These are phyloP conservation scores for Fagopyrum esculentum DNA, from an alignment of 148 eudicot genomes.

Conservation along the genomic window DNA sequence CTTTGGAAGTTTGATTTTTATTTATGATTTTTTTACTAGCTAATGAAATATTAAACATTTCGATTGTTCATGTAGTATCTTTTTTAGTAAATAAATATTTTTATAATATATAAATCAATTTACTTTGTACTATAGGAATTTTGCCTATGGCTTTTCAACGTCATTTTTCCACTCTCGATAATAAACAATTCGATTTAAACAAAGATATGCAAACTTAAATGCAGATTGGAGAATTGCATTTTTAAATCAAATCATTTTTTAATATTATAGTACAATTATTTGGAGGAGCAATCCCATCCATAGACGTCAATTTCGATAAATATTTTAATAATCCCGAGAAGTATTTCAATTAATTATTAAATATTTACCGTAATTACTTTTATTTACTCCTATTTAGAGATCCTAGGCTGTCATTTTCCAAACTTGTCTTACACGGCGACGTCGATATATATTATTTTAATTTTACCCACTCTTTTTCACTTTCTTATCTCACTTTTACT, in stretches of 20 bases:
- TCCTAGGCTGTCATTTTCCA: neutral
- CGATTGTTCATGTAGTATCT: too few relatives aligned
- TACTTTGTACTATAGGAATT: neutral
- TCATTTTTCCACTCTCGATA: neutral
- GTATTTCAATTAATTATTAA: neutral
- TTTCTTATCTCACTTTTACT: neutral
- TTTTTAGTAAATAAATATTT: neutral
- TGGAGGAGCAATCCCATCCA: slow-evolving; percentile 3
- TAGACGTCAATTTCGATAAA: slow-evolving; percentile 2
- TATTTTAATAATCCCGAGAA: neutral
- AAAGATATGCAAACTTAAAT: neutral
- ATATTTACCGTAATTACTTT: neutral
- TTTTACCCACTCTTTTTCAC: neutral
- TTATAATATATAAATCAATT: neutral
- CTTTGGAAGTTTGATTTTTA: too few relatives aligned
- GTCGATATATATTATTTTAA: neutral
- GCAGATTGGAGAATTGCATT: neutral
- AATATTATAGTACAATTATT: neutral
- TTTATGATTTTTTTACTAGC: too few relatives aligned
- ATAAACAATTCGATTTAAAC: neutral
- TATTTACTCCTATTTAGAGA: neutral
- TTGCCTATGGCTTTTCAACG: neutral
- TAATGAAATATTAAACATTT: too few relatives aligned
- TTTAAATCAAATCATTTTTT: neutral
- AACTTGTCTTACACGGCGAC: slow-evolving; percentile 3